A percentile compares a stretch with the other conserved stretches of the same genome.
Evolutionary conservation across 768 basidiomycete genomes (phyloP).

Genomic region (Xanthoconium purpureum): DNA sequence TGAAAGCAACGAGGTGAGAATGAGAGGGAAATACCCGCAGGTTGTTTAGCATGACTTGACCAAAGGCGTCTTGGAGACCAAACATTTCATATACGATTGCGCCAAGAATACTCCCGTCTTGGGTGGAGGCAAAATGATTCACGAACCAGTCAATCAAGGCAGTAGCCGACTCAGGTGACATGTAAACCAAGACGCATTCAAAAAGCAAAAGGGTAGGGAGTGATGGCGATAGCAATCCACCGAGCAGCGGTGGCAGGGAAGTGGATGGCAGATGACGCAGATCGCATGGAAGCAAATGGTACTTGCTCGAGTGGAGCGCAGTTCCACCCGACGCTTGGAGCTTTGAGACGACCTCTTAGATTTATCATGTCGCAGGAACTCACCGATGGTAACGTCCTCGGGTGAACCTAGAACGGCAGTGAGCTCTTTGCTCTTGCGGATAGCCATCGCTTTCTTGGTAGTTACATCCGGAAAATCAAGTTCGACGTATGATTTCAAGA

Average conservation of each 20-base stretch:
- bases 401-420: constrained; percentile 18
- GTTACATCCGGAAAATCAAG: constrained; percentile 90
- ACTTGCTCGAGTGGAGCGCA: constrained; percentile 13
- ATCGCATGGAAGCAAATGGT: constrained; percentile 72
- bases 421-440: constrained; percentile 59
- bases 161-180: constrained; percentile 56
- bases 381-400: constrained; percentile 16
- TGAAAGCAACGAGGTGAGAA: constrained; percentile 32
- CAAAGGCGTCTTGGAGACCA: constrained; percentile 81
- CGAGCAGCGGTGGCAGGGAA: constrained; percentile 39
- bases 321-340: constrained; percentile 37
- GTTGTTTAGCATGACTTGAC: constrained; percentile 89
- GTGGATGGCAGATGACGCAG: constrained; percentile 58
- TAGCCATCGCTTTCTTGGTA: constrained; percentile 61
- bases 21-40: constrained; percentile 50
- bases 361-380: background rate
- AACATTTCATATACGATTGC: constrained; percentile 88
- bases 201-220: constrained; percentile 81
- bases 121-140: constrained; percentile 39
- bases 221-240: constrained; percentile 49
- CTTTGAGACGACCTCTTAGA: background rate
- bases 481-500: constrained; percentile 70
- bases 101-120: constrained; percentile 35
- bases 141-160: constrained; percentile 73
- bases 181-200: constrained; percentile 90